phyloP scores from a whole-genome alignment of 257 asterid genomes.

The Capsicum rhomboideum region DNA sequence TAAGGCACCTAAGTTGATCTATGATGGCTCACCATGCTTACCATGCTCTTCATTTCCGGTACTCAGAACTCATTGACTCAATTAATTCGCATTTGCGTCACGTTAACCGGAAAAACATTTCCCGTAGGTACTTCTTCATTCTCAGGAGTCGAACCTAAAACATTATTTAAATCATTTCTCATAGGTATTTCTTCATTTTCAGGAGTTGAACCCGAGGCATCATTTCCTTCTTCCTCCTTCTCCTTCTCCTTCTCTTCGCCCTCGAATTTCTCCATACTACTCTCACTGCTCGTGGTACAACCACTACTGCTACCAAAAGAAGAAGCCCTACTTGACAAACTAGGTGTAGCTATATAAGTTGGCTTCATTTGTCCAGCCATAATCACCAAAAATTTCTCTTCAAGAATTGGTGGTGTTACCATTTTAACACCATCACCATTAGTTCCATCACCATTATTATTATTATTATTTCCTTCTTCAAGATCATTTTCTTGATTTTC shows the following conservation, averaged over 20 bases:
- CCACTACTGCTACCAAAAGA: constrained; percentile 53
- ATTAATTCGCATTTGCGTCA: background rate
- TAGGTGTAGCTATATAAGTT: constrained; percentile 75
- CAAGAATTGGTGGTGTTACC: constrained; percentile 31
- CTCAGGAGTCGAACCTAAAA: no score
- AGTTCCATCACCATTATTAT: background rate
- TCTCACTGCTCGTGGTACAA: constrained; percentile 16
- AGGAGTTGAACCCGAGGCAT: background rate
- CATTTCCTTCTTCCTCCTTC: background rate
- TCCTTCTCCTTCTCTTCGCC: constrained; percentile 8
- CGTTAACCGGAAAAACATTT: background rate
- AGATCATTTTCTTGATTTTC: constrained; percentile 23
- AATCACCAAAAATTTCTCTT: constrained; percentile 74
- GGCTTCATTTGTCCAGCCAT: constrained; percentile 89
- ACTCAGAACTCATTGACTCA: background rate
- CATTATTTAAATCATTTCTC: no score
- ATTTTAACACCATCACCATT: constrained; percentile 9
- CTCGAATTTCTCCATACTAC: constrained; percentile 3
- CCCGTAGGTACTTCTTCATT: no score
- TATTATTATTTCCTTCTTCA: constrained; percentile 7
- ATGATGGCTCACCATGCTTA: background rate
- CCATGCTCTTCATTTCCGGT: background rate
- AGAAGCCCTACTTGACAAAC: constrained; percentile 48
- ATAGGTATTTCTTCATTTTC: background rate
- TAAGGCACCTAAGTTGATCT: background rate